phyloP scores from a whole-genome alignment of 2,329 filamentous ascomycete species.

The Graphilbum fragrans region DNA sequence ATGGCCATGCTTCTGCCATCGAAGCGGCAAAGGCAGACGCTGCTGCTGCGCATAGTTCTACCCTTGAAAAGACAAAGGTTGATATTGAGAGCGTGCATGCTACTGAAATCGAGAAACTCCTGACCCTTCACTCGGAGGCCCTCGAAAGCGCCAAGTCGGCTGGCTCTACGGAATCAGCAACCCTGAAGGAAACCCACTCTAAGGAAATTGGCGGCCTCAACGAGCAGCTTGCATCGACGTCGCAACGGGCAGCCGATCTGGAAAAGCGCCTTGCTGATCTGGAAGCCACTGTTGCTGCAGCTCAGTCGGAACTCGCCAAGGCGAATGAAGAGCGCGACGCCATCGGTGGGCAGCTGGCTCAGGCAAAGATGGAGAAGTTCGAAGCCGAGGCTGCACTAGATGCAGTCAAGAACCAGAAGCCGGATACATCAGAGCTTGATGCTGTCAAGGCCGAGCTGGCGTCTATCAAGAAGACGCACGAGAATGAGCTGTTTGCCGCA shows the following conservation, averaged over 20 bases:
- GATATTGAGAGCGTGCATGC: slow-evolving; percentile 26
- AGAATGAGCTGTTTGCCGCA: slow-evolving; percentile 19
- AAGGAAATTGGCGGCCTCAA: slow-evolving; percentile 28
- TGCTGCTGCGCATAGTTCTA: slow-evolving; percentile 9
- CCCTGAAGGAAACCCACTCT: slow-evolving; percentile 18
- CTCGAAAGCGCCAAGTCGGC: slow-evolving; percentile 32
- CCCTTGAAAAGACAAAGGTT: slow-evolving; percentile 27
- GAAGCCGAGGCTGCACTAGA: slow-evolving; percentile 49
- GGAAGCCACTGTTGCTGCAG: slow-evolving; percentile 19
- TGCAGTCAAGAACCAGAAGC: slow-evolving; percentile 40
- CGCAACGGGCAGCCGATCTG: slow-evolving; percentile 28
- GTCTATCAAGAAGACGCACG: slow-evolving; percentile 27
- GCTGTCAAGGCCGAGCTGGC: slow-evolving; percentile 37
- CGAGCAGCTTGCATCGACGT: slow-evolving; percentile 18
- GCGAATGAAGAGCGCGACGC: slow-evolving; percentile 34
- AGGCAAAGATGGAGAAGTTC: slow-evolving; percentile 48
- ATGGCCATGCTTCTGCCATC: not conserved
- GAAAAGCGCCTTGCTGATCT: slow-evolving; percentile 22
- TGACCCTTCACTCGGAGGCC: slow-evolving; percentile 28
- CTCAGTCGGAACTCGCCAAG: slow-evolving; percentile 26
- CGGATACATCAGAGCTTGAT: slow-evolving; percentile 43
- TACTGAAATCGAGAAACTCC: slow-evolving; percentile 33
- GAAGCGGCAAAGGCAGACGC: slow-evolving; percentile 7
- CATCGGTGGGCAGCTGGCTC: slow-evolving; percentile 40
- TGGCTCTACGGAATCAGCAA: slow-evolving; percentile 25